Evolutionary conservation across 495 filamentous ascomycete genomes (phyloP).

Genomic region (Hypoxylon lienhwacheense): DNA sequence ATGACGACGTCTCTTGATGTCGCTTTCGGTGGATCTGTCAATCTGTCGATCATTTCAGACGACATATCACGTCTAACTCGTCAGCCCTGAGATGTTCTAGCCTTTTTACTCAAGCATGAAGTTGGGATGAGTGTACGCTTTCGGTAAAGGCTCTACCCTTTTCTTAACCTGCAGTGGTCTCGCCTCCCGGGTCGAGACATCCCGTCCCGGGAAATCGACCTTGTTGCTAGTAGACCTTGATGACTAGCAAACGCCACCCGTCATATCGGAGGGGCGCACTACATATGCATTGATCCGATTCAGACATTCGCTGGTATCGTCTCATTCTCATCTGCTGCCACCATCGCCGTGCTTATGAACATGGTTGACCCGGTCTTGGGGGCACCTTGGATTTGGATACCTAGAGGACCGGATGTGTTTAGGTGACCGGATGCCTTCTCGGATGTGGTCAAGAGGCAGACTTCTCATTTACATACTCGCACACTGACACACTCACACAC

Average conservation of each 20-base stretch:
- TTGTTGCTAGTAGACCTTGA: slow-evolving; percentile 10
- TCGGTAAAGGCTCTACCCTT: slow-evolving; percentile 16
- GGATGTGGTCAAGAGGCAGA: slow-evolving; percentile 31
- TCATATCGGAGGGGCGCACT: slow-evolving; percentile 30
- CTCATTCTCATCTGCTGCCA: slow-evolving; percentile 27
- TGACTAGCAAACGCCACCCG: slow-evolving; percentile 33
- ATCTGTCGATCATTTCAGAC: slow-evolving; percentile 33
- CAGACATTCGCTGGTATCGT: slow-evolving; percentile 29
- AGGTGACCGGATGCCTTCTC: slow-evolving; percentile 29
- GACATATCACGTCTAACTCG: slow-evolving; percentile 28
- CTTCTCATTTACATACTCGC: slow-evolving; percentile 10
- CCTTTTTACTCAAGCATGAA: slow-evolving; percentile 14
- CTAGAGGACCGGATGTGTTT: slow-evolving; percentile 26
- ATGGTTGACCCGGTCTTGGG: slow-evolving; percentile 29
- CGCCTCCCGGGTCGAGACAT: slow-evolving; percentile 19
- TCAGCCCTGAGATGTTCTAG: slow-evolving; percentile 34
- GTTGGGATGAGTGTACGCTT: slow-evolving; percentile 8
- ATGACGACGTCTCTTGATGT: slow-evolving; percentile 32
- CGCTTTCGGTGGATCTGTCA: slow-evolving; percentile 29
- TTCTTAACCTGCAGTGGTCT: slow-evolving; percentile 15
- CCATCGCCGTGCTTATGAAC: slow-evolving; percentile 23
- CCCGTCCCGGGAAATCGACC: slow-evolving; percentile 19
- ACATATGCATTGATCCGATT: slow-evolving; percentile 37
- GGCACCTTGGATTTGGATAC: no score
- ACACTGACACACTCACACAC: background rate